Evolutionary conservation across 2,329 filamentous ascomycete genomes (phyloP).

Genomic region (Aspergillus ustus): DNA sequence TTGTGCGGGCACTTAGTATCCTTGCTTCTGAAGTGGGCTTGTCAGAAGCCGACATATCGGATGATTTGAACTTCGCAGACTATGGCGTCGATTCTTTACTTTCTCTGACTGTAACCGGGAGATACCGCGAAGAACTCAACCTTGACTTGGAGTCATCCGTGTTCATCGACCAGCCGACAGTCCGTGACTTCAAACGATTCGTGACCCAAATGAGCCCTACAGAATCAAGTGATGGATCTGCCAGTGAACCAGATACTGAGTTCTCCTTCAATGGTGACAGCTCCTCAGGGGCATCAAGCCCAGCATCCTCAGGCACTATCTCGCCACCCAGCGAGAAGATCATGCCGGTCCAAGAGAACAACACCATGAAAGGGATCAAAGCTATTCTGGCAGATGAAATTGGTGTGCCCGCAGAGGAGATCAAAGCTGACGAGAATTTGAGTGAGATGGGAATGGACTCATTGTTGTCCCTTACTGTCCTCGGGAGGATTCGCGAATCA

Average conservation of each 20-base stretch:
- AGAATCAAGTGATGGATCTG: slow-evolving; percentile 36
- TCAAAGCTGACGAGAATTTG: slow-evolving; percentile 46
- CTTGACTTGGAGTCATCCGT: slow-evolving; percentile 63
- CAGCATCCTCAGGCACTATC: slow-evolving; percentile 38
- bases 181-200: slow-evolving; percentile 64
- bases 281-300: slow-evolving; percentile 38
- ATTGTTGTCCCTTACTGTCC: slow-evolving; percentile 50
- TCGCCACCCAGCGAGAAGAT: slow-evolving; percentile 35
- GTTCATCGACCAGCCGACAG: slow-evolving; percentile 64
- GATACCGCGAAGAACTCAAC: slow-evolving; percentile 65
- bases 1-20: slow-evolving; percentile 43
- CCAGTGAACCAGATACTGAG: slow-evolving; percentile 36
- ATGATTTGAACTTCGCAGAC: slow-evolving; percentile 65
- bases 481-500: slow-evolving; percentile 50
- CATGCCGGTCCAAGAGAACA: slow-evolving; percentile 30
- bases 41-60: slow-evolving; percentile 61
- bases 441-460: slow-evolving; percentile 53
- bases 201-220: slow-evolving; percentile 45
- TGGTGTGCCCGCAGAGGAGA: slow-evolving; percentile 46
- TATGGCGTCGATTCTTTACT: slow-evolving; percentile 66
- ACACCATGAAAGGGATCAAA: slow-evolving; percentile 46
- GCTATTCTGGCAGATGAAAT: slow-evolving; percentile 50
- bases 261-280: slow-evolving; percentile 30
- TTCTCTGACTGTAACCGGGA: slow-evolving; percentile 64
- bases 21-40: slow-evolving; percentile 58